A percentile compares a stretch with the other conserved stretches of the same genome.
Evolutionary conservation across 306 rosid species (phyloP).

Genomic region (Pueraria montana): DNA sequence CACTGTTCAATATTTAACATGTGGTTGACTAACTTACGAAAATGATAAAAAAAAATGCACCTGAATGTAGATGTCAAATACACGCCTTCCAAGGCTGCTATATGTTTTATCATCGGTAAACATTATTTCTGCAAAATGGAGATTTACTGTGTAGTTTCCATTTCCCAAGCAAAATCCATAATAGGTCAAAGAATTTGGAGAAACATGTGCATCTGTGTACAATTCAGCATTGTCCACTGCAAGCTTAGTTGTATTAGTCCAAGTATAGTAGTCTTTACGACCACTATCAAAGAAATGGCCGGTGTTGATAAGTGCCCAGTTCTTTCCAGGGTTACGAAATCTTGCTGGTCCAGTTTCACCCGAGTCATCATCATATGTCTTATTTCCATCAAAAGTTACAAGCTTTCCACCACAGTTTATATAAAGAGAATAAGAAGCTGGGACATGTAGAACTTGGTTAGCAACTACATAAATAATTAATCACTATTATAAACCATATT

Average conservation of each 20-base stretch:
- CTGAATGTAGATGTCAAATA: conserved; percentile 70
- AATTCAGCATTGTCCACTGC: conserved; percentile 49
- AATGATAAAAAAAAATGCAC: conserved; percentile 46
- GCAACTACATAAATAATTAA: not conserved
- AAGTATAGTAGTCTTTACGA: not conserved
- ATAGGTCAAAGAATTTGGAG: conserved; percentile 71
- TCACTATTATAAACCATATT: not conserved
- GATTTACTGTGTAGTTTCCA: conserved; percentile 61
- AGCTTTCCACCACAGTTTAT: conserved; percentile 57
- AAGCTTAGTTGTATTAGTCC: conserved; percentile 49
- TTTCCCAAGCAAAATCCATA: conserved; percentile 65
- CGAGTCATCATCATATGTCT: conserved; percentile 46
- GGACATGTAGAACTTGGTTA: conserved; percentile 23
- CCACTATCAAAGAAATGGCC: conserved; percentile 62
- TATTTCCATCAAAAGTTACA: not conserved
- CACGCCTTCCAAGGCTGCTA: conserved; percentile 62
- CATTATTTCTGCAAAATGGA: conserved; percentile 68
- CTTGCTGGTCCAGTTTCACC: conserved; percentile 6
- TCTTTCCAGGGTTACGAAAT: conserved; percentile 24
- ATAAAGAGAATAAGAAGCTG: conserved; percentile 43
- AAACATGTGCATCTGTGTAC: conserved; percentile 71
- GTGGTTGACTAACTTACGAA: not conserved
- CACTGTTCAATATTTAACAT: conserved; percentile 17
- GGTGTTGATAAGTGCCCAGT: conserved; percentile 69
- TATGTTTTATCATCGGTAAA: conserved; percentile 42